Conservation (phyloP, 1,284 basidiomycete species). For the Malassezia globosa region DNA sequence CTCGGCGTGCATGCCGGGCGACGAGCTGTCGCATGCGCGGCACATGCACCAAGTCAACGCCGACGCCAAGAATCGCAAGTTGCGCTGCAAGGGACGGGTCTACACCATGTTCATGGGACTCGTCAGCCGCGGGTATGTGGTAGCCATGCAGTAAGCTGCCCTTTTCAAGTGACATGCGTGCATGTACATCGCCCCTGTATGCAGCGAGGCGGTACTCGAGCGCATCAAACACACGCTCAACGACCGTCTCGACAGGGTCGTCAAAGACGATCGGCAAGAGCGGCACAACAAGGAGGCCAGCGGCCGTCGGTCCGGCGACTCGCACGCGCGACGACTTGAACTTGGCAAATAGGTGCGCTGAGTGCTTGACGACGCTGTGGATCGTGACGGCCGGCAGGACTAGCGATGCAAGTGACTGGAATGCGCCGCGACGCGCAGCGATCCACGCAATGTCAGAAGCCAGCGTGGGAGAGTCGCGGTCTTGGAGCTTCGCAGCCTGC, state of each 20-base stretch:
- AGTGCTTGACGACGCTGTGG: constrained; percentile 51
- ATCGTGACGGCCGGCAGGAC: constrained; percentile 32
- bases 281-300: constrained; percentile 52
- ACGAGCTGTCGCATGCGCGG: constrained; percentile 26
- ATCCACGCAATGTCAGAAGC: constrained; percentile 22
- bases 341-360: constrained; percentile 63
- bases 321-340: constrained; percentile 56
- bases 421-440: constrained; percentile 33
- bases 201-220: constrained; percentile 43
- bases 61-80: constrained; percentile 32
- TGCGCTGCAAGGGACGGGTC: neutral
- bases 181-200: neutral
- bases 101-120: neutral
- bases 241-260: constrained; percentile 50
- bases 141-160: neutral
- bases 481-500: constrained; percentile 48
- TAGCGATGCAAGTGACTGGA: constrained; percentile 36
- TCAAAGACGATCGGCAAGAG: constrained; percentile 48
- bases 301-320: constrained; percentile 69
- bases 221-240: constrained; percentile 51
- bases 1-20: constrained; percentile 13
- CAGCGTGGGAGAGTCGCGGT: constrained; percentile 7
- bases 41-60: constrained; percentile 33
- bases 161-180: neutral
- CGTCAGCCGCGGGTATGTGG: neutral